A percentile compares a stretch with the other conserved stretches of the same genome.
These are phyloP conservation scores for Dentiscutata heterogama DNA, from an alignment of 371 early-diverging fungal genomes.

Conservation along the genomic window DNA sequence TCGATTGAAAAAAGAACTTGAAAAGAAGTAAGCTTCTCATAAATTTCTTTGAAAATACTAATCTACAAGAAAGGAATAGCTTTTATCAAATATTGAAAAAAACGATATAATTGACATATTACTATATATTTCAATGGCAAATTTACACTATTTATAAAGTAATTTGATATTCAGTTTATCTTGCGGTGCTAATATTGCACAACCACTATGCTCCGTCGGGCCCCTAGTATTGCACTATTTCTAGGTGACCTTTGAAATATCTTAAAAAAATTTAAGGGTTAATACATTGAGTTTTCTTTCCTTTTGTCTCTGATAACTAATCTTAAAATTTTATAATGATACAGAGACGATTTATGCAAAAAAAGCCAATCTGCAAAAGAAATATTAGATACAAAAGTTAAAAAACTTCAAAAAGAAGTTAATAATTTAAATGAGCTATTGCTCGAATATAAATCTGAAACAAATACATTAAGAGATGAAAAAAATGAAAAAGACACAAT, in stretches of 20 bases:
- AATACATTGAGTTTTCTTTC: neutral
- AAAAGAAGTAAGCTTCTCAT: slow-evolving; percentile 10
- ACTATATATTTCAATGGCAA: neutral
- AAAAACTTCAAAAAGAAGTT: neutral
- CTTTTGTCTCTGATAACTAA: neutral
- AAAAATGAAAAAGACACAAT: neutral
- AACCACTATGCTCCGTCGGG: neutral
- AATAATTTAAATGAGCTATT: neutral
- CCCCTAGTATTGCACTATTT: neutral
- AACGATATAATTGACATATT: slow-evolving; percentile 6
- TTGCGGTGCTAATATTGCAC: slow-evolving; percentile 12
- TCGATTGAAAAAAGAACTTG: slow-evolving; percentile 14
- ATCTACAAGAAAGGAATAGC: neutral
- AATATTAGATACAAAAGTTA: neutral
- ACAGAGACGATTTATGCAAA: slow-evolving; percentile 1
- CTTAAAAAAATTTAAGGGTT: neutral
- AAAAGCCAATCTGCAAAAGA: neutral
- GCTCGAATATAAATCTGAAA: neutral
- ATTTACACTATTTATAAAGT: neutral
- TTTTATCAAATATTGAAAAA: neutral
- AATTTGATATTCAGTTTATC: neutral
- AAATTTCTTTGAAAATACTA: neutral
- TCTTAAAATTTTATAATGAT: neutral
- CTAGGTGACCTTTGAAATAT: neutral
- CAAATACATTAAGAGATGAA: neutral